Evolutionary conservation across 2,329 filamentous ascomycete genomes (phyloP).

Genomic region (Ascochyta rabiei): DNA sequence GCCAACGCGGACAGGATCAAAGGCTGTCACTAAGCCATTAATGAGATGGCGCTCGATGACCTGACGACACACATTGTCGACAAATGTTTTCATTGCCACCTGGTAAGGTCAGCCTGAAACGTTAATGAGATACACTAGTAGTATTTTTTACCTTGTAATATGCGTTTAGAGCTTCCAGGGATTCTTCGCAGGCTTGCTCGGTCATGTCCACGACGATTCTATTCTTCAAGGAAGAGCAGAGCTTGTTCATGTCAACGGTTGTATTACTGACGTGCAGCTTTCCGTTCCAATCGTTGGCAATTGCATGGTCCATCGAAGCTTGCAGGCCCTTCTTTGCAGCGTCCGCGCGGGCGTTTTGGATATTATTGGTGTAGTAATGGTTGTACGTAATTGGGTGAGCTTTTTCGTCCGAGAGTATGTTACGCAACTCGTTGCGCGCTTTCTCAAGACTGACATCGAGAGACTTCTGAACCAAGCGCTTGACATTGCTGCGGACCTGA

Average conservation of each 20-base stretch:
- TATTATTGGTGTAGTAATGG: conserved; percentile 43
- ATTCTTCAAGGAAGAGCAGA: conserved; percentile 7
- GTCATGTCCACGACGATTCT: background rate
- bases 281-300: conserved; percentile 6
- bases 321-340: conserved; percentile 27
- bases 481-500: background rate
- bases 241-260: background rate
- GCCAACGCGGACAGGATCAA: too few relatives aligned
- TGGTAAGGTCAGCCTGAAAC: background rate
- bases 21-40: background rate
- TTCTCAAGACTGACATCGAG: background rate
- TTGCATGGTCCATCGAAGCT: conserved; percentile 19
- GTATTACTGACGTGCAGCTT: conserved; percentile 6
- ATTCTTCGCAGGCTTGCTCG: conserved; percentile 2
- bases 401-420: conserved; percentile 4
- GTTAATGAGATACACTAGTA: too few relatives aligned
- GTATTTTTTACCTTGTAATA: background rate
- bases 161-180: background rate
- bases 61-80: background rate
- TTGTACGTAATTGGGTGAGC: conserved; percentile 52
- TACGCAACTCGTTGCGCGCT: conserved; percentile 4
- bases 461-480: background rate
- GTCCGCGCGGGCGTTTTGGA: conserved; percentile 41
- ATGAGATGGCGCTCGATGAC: background rate
- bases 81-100: background rate